Evolutionary conservation across 2,329 filamentous ascomycete genomes (phyloP).

Genomic region (Verticillium nubilum): DNA sequence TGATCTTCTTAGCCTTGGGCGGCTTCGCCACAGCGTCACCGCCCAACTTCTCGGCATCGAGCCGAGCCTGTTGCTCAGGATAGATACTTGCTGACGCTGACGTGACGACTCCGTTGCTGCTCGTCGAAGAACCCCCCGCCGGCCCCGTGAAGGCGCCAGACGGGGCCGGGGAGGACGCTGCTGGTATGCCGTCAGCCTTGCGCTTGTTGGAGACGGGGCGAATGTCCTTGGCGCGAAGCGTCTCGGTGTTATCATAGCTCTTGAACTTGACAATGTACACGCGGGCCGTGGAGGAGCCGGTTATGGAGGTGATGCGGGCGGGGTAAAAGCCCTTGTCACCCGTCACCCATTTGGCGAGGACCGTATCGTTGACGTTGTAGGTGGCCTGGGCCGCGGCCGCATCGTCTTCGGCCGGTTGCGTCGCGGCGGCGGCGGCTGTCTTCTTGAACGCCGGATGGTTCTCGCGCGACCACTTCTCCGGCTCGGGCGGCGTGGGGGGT

Average conservation of each 20-base stretch:
- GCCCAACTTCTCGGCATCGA: conserved; percentile 56
- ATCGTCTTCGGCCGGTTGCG: conserved; percentile 40
- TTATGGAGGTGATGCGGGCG: conserved; percentile 88
- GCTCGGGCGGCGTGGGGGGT: conserved; percentile 44
- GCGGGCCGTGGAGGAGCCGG: conserved; percentile 82
- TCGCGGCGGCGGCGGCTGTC: conserved; percentile 29
- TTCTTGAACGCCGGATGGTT: conserved; percentile 74
- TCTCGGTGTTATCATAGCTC: conserved; percentile 81
- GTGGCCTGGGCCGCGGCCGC: conserved; percentile 40
- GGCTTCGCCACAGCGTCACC: conserved; percentile 64
- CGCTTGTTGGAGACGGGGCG: conserved; percentile 75
- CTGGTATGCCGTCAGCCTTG: conserved; percentile 74
- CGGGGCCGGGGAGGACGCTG: conserved; percentile 32
- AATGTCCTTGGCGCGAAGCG: conserved; percentile 75
- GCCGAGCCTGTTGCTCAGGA: conserved; percentile 41
- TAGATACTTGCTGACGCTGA: conserved; percentile 54
- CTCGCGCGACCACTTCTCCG: conserved; percentile 73
- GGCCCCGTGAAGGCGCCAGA: conserved; percentile 31
- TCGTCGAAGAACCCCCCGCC: conserved; percentile 28
- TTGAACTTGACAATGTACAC: conserved; percentile 96
- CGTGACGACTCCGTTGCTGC: conserved; percentile 42
- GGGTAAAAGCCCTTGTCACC: conserved; percentile 89
- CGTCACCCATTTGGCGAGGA: conserved; percentile 85
- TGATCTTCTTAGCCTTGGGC: conserved; percentile 80
- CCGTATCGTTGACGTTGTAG: conserved; percentile 84